phyloP scores from a whole-genome alignment of 352 stramenopile species.

The Phytopythium aichiense region DNA sequence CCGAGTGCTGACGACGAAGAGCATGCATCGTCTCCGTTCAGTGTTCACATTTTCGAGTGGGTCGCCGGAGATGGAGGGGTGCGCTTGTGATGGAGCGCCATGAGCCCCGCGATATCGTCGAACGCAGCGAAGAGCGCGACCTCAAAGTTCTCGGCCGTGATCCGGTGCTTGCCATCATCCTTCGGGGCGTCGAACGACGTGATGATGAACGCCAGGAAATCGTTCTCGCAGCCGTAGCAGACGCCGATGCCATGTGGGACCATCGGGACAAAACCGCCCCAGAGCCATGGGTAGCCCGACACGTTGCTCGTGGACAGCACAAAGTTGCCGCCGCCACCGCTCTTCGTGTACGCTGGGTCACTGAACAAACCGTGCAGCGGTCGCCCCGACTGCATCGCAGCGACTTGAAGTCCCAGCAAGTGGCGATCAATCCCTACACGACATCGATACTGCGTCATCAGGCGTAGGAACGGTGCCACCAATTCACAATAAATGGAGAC shows the following conservation, averaged over 20 bases:
- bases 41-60: slow-evolving; percentile 3
- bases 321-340: slow-evolving; percentile 86
- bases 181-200: slow-evolving; percentile 60
- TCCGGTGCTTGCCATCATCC: slow-evolving; percentile 12
- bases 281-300: slow-evolving; percentile 93
- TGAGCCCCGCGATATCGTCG: slow-evolving; percentile 48
- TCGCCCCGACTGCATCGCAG: slow-evolving; percentile 65
- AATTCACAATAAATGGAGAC: neutral
- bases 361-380: slow-evolving; percentile 73
- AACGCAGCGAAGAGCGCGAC: slow-evolving; percentile 45
- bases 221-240: slow-evolving; percentile 90
- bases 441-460: neutral
- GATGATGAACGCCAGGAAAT: slow-evolving; percentile 92
- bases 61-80: slow-evolving; percentile 4
- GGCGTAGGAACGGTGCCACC: neutral
- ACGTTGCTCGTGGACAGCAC: slow-evolving; percentile 94
- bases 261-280: slow-evolving; percentile 92
- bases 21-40: neutral
- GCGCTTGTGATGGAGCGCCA: slow-evolving; percentile 9
- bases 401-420: slow-evolving; percentile 90
- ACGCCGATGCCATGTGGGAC: slow-evolving; percentile 90
- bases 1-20: neutral
- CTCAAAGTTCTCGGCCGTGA: slow-evolving; percentile 43
- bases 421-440: slow-evolving; percentile 85
- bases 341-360: slow-evolving; percentile 78